Evolutionary conservation across 2,329 filamentous ascomycete genomes (phyloP), one percentile per base, ranked within the genome.

Genomic region (Ceratocystiopsis minuta): DNA sequence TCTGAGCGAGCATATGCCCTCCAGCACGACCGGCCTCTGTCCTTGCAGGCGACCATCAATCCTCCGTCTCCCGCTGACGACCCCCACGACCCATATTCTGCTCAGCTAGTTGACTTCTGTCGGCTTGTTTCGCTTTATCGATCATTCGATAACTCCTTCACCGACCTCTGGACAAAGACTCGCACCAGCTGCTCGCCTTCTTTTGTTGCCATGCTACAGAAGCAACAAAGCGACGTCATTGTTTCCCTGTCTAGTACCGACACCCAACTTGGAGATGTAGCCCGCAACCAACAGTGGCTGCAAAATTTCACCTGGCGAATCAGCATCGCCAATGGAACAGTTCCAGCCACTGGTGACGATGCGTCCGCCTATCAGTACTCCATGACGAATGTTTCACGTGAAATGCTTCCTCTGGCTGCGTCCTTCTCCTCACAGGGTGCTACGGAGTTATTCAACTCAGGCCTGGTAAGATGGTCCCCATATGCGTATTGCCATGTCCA

Each of bases 371-470:
- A 78, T 49, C 67, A 70, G 40, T 80, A 77, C 49, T 70, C 76
- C 4, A 34, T 40, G 14, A 63, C 76, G 16, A 68, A 75, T 40
- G 68, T 81, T 47, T 66, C 76, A 0, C 64, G 68, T 37, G 77
- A 83, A 44, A 53, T 84, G 9, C 53, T 82, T 20, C 68, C 69
- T 14, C 74, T 87, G 58, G 77, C 80, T 5, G 73, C 75, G 15
- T 73, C 80, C 41, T 80, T 90, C 52, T 78, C 79, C 0, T 73
- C 74, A 33, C 69, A 78, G 49, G 75, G 76, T 3, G 41, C 37
- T 36, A 78, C 85, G 63, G 82, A 88, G 48, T 64, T 87, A 3
- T 68, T 87, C 49, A 80, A 78, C 16, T 70, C 82, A 34, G 80
- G 80, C 20, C 57, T 92, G 58, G 80, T 83, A 61, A 57, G 75